A percentile compares a stretch with the other conserved stretches of the same genome.
These are phyloP conservation scores for Penicillium canariense DNA, from an alignment of 495 filamentous ascomycete species.

Conservation along the genomic window DNA sequence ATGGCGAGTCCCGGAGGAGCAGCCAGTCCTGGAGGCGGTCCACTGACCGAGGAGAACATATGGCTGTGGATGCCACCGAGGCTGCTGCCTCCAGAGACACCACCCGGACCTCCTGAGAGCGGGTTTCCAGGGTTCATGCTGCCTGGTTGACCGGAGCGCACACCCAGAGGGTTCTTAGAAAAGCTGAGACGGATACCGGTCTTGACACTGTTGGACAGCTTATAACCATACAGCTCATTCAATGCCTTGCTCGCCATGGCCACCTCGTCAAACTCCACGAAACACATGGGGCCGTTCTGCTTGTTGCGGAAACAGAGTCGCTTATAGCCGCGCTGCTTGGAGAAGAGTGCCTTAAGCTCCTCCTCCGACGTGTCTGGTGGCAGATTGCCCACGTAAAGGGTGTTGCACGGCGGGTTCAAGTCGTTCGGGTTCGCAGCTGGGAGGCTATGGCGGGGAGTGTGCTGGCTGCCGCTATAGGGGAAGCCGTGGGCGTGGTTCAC, in stretches of 20 bases:
- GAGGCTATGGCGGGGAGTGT: slow-evolving; percentile 66
- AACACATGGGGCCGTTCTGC: slow-evolving; percentile 98
- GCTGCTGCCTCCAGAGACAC: slow-evolving; percentile 45
- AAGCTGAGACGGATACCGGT: slow-evolving; percentile 97
- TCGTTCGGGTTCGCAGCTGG: slow-evolving; percentile 94
- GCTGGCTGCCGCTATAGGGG: slow-evolving; percentile 54
- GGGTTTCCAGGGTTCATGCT: slow-evolving; percentile 50
- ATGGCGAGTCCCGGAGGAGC: slow-evolving; percentile 65
- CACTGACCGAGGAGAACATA: slow-evolving; percentile 68
- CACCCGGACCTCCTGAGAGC: slow-evolving; percentile 49
- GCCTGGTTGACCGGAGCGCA: slow-evolving; percentile 71
- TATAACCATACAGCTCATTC: slow-evolving; percentile 86
- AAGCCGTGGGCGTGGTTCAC: slow-evolving; percentile 52
- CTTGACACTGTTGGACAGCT: slow-evolving; percentile 88
- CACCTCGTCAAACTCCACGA: slow-evolving; percentile 97
- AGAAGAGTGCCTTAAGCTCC: slow-evolving; percentile 92
- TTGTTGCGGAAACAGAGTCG: slow-evolving; percentile 96
- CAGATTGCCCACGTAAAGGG: slow-evolving; percentile 93
- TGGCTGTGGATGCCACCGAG: slow-evolving; percentile 56
- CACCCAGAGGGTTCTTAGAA: slow-evolving; percentile 95
- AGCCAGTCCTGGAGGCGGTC: slow-evolving; percentile 70
- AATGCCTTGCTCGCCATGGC: slow-evolving; percentile 90
- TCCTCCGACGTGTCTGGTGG: slow-evolving; percentile 94
- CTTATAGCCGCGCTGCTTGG: slow-evolving; percentile 93
- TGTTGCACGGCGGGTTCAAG: slow-evolving; percentile 97